Conservation (phyloP, 495 filamentous ascomycete species). For the Podospora comata region DNA sequence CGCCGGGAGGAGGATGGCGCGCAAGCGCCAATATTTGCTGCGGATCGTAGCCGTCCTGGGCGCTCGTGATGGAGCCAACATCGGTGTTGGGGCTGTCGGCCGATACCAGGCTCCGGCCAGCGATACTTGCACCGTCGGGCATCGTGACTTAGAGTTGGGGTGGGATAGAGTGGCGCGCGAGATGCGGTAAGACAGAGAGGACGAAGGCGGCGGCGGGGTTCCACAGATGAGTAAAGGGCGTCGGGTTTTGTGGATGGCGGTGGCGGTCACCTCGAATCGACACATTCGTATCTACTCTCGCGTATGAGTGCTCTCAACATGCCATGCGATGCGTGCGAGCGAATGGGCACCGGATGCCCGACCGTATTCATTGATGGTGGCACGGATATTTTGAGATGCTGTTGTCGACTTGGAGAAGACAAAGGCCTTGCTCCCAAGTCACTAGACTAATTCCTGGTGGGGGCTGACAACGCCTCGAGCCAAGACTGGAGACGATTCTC, state of each 20-base stretch:
- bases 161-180: neutral
- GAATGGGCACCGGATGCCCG: neutral
- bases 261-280: conserved; percentile 2
- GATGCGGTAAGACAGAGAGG: neutral
- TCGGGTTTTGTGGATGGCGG: neutral
- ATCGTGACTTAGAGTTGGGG: conserved; percentile 5
- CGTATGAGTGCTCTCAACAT: conserved; percentile 1
- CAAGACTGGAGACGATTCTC: neutral
- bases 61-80: conserved; percentile 13
- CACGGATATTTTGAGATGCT: neutral
- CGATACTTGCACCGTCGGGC: conserved; percentile 19
- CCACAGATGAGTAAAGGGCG: neutral
- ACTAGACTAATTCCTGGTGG: neutral
- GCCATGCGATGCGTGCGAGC: conserved; percentile 2
- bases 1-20: conserved; percentile 66
- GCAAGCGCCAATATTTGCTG: conserved; percentile 61
- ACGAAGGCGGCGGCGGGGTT: neutral
- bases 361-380: conserved; percentile 2
- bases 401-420: neutral
- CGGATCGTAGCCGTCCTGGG: conserved; percentile 45
- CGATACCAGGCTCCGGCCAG: conserved; percentile 6
- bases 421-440: conserved; percentile 4
- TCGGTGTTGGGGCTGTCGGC: conserved; percentile 22
- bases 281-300: neutral
- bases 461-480: conserved; percentile 3